phyloP scores from a whole-genome alignment of 345 rosid genomes.

The Erodium maritimum region DNA sequence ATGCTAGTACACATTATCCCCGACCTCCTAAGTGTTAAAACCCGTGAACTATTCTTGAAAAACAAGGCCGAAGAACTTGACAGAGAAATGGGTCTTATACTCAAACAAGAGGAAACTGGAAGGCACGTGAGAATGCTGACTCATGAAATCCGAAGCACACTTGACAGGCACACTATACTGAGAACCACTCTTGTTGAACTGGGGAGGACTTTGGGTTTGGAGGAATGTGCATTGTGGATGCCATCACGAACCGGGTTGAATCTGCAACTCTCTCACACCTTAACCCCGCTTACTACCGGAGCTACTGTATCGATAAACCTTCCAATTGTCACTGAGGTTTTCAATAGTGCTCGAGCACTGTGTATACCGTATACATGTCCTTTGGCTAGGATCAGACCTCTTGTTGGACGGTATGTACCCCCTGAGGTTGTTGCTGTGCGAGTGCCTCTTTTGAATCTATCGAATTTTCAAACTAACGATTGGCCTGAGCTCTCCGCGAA shows the following conservation, averaged over 20 bases:
- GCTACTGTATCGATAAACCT: slow-evolving; percentile 48
- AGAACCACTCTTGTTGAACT: slow-evolving; percentile 87
- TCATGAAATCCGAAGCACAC: slow-evolving; percentile 88
- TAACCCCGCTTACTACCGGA: slow-evolving; percentile 51
- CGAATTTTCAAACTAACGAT: slow-evolving; percentile 72
- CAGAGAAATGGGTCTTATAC: slow-evolving; percentile 81
- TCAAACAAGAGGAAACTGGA: slow-evolving; percentile 86
- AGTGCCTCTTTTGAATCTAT: slow-evolving; percentile 74
- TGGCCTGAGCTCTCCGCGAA: slow-evolving; percentile 76
- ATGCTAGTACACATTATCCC: slow-evolving; percentile 89
- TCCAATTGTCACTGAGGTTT: slow-evolving; percentile 49
- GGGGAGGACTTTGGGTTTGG: slow-evolving; percentile 65
- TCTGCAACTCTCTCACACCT: slow-evolving; percentile 68
- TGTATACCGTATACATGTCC: slow-evolving; percentile 64
- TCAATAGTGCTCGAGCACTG: slow-evolving; percentile 53
- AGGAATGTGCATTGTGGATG: slow-evolving; percentile 97
- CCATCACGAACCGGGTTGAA: slow-evolving; percentile 52
- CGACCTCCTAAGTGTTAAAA: slow-evolving; percentile 70
- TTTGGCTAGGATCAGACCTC: slow-evolving; percentile 61
- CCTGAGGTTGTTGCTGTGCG: slow-evolving; percentile 91
- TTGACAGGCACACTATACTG: slow-evolving; percentile 70
- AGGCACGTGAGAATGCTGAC: slow-evolving; percentile 93
- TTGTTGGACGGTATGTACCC: slow-evolving; percentile 44
- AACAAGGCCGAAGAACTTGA: slow-evolving; percentile 81
- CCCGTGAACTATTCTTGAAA: slow-evolving; percentile 67